A percentile compares a stretch with the other conserved stretches of the same genome.
Evolutionary conservation across 208 protist genomes (phyloP).

Genomic region (Porcisia deanei): DNA sequence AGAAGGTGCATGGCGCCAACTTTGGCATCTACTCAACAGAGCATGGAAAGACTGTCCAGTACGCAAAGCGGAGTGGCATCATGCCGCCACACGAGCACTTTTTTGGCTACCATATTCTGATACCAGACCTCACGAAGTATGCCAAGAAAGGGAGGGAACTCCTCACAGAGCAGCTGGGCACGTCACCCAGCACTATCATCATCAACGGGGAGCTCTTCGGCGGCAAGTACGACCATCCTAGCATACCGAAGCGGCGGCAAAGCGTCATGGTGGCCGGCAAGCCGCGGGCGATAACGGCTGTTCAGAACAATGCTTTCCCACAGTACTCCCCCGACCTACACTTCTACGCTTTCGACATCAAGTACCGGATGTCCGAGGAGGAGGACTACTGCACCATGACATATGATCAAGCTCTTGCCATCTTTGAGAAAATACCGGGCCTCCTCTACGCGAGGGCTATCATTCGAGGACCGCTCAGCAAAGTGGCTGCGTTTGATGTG

Average conservation of each 20-base stretch:
- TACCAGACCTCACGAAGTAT: slow-evolving; percentile 65
- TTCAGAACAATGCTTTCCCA: slow-evolving; percentile 82
- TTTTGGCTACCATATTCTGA: slow-evolving; percentile 84
- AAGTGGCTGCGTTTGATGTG: slow-evolving; percentile 84
- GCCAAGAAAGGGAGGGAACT: slow-evolving; percentile 40
- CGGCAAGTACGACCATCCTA: slow-evolving; percentile 87
- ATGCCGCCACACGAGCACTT: slow-evolving; percentile 82
- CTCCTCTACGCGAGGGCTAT: slow-evolving; percentile 80
- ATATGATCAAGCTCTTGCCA: slow-evolving; percentile 63
- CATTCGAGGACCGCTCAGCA: slow-evolving; percentile 73
- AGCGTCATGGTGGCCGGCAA: slow-evolving; percentile 66
- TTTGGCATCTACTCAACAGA: slow-evolving; percentile 86
- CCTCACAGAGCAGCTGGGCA: slow-evolving; percentile 31
- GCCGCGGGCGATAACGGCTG: slow-evolving; percentile 48
- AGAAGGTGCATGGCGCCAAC: slow-evolving; percentile 91
- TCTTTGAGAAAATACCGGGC: slow-evolving; percentile 72
- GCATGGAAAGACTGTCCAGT: slow-evolving; percentile 52
- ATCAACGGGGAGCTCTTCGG: slow-evolving; percentile 89
- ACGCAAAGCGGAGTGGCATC: slow-evolving; percentile 82
- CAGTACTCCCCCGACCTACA: slow-evolving; percentile 88
- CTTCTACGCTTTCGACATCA: slow-evolving; percentile 91
- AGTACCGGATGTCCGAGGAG: slow-evolving; percentile 43
- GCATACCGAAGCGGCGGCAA: slow-evolving; percentile 42
- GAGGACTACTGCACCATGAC: slow-evolving; percentile 51
- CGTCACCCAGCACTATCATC: slow-evolving; percentile 52